Percentiles rank a stretch among this genome's conserved stretches.
phyloP scores from a whole-genome alignment of 2,329 filamentous ascomycete species.

The Ophiostoma tasmaniense region DNA sequence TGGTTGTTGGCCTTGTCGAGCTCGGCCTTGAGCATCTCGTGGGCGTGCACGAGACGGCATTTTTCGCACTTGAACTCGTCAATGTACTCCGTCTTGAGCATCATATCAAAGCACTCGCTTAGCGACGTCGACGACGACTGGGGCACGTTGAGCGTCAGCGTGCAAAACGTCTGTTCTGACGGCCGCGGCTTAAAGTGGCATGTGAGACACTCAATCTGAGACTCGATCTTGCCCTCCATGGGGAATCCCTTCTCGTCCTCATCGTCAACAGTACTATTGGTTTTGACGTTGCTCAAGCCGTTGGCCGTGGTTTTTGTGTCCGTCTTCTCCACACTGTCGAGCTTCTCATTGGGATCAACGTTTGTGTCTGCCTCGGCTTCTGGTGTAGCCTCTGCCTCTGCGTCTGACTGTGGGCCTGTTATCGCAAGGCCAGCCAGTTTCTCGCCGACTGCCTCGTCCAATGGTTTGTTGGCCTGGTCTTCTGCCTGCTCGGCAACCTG shows the following conservation, averaged over 20 bases:
- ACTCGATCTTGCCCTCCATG: constrained; percentile 84
- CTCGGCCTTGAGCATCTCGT: constrained; percentile 54
- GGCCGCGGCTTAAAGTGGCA: constrained; percentile 86
- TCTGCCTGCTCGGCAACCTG: constrained; percentile 26
- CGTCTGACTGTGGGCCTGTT: not conserved
- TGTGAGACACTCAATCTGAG: constrained; percentile 86
- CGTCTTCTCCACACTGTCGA: not conserved
- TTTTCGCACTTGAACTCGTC: constrained; percentile 95
- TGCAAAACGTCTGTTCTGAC: constrained; percentile 77
- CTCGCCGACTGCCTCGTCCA: constrained; percentile 13
- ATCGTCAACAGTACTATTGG: constrained; percentile 24
- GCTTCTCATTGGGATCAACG: not conserved
- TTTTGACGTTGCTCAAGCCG: not conserved
- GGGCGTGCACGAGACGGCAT: constrained; percentile 77
- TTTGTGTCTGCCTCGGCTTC: not conserved
- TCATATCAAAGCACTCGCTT: constrained; percentile 81
- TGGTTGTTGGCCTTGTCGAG: constrained; percentile 43
- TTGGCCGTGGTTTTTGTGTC: not conserved
- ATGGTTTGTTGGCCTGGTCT: not conserved
- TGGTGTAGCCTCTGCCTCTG: not conserved
- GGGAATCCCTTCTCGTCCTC: constrained; percentile 69
- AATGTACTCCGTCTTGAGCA: constrained; percentile 92
- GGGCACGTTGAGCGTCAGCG: constrained; percentile 83
- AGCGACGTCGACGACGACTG: constrained; percentile 73
- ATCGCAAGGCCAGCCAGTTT: constrained; percentile 17